Percentiles rank a stretch among this genome's conserved stretches.
phyloP scores from a whole-genome alignment of 2,329 filamentous ascomycete genomes.

The Hysterium pulicare region DNA sequence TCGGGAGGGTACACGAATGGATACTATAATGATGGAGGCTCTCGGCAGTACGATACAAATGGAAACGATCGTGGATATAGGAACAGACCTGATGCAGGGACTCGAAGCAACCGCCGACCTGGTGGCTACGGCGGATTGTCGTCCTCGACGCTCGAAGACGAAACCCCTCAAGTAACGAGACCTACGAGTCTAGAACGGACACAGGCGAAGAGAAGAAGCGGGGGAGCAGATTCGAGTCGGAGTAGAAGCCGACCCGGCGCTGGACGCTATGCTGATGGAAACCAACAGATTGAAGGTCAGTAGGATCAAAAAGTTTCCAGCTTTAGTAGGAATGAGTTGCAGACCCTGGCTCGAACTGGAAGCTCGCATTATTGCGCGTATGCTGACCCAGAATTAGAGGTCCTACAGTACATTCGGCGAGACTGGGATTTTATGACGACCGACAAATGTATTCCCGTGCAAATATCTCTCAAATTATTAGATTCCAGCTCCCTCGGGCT shows the following conservation, averaged over 20 bases:
- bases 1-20: conserved; percentile 38
- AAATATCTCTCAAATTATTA: conserved; percentile 90
- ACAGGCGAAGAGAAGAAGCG: conserved; percentile 40
- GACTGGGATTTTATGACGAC: conserved; percentile 93
- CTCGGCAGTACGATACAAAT: conserved; percentile 30
- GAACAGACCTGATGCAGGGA: conserved; percentile 21
- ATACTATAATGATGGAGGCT: conserved; percentile 25
- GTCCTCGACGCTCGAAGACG: conserved; percentile 13
- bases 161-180: conserved; percentile 28
- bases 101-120: conserved; percentile 32
- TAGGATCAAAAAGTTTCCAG: too few species aligned
- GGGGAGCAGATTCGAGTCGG: conserved; percentile 19
- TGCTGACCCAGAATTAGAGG: conserved; percentile 48
- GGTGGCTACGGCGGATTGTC: conserved; percentile 39
- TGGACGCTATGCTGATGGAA: conserved; percentile 36
- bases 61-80: conserved; percentile 21
- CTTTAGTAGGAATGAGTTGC: background rate
- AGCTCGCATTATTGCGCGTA: too few species aligned
- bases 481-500: conserved; percentile 91
- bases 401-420: conserved; percentile 77
- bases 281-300: conserved; percentile 43
- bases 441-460: conserved; percentile 85
- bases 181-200: conserved; percentile 43
- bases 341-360: too few species aligned
- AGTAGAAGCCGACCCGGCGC: conserved; percentile 29